These are phyloP conservation scores for Hypoxylon sp. DNA, from an alignment of 2,329 filamentous ascomycete species.

Conservation along the genomic window DNA sequence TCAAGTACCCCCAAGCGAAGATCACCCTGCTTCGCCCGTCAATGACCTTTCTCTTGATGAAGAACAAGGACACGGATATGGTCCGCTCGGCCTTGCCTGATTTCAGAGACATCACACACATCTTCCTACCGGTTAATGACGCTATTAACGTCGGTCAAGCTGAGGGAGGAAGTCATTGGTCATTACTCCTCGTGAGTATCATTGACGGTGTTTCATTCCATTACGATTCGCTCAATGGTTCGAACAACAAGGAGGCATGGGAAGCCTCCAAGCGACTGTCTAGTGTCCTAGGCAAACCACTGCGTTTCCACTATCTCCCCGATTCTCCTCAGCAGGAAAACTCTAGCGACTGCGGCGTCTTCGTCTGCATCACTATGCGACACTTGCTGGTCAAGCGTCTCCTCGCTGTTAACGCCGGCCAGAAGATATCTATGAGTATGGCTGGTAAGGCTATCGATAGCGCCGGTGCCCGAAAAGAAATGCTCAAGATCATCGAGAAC, in stretches of 20 bases:
- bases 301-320: constrained; percentile 83
- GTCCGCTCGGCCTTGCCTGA: constrained; percentile 79
- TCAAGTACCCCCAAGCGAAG: constrained; percentile 81
- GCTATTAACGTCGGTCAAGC: constrained; percentile 78
- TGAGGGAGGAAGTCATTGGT: constrained; percentile 97
- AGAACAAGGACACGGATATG: constrained; percentile 69
- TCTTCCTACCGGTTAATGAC: constrained; percentile 97
- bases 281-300: constrained; percentile 71
- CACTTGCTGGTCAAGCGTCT: constrained; percentile 89
- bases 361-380: constrained; percentile 94
- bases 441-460: constrained; percentile 86
- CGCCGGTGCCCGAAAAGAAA: constrained; percentile 83
- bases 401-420: constrained; percentile 79
- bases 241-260: constrained; percentile 80
- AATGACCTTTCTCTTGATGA: constrained; percentile 92
- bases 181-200: constrained; percentile 86
- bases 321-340: constrained; percentile 95
- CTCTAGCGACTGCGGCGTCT: constrained; percentile 92
- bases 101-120: constrained; percentile 84
- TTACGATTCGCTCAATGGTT: constrained; percentile 86
- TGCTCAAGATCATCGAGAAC: constrained; percentile 88
- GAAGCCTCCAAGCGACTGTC: constrained; percentile 76
- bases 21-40: constrained; percentile 92
- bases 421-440: constrained; percentile 96
- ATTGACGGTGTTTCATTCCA: constrained; percentile 95